These are phyloP conservation scores for Vigna radiata DNA, from an alignment of 306 rosid genomes.

Conservation along the genomic window DNA sequence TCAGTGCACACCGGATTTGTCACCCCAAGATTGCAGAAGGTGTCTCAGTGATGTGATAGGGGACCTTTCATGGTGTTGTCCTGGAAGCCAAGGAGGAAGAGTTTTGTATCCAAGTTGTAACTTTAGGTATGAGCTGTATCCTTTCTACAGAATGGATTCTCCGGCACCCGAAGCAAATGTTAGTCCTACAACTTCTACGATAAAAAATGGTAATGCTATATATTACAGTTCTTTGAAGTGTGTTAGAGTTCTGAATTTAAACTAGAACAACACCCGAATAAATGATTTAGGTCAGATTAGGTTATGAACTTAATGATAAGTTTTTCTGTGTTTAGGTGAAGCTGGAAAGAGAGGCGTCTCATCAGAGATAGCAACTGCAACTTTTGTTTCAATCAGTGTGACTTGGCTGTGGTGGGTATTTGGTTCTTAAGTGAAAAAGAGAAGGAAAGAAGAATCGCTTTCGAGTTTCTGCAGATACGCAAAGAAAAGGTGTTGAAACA, in stretches of 20 bases:
- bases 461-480: background rate
- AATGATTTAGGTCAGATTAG: background rate
- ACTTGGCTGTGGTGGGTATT: slow-evolving; percentile 22
- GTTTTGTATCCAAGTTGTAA: slow-evolving; percentile 41
- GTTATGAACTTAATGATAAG: background rate
- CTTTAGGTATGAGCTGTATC: slow-evolving; percentile 41
- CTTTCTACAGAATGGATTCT: slow-evolving; percentile 32
- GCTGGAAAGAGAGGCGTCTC: slow-evolving; percentile 25
- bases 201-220: background rate
- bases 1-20: slow-evolving; percentile 42
- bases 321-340: background rate
- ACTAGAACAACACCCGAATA: background rate
- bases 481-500: background rate
- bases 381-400: slow-evolving; percentile 36
- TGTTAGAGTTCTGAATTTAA: background rate
- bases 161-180: background rate
- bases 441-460: background rate
- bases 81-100: slow-evolving; percentile 25
- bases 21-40: slow-evolving; percentile 19
- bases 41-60: slow-evolving; percentile 28
- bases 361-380: slow-evolving; percentile 15
- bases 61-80: slow-evolving; percentile 23
- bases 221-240: background rate
- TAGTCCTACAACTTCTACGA: background rate
- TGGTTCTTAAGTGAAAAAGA: slow-evolving; percentile 25